phyloP scores from a whole-genome alignment of 2,329 filamentous ascomycete genomes.

The Clonostachys chloroleuca region DNA sequence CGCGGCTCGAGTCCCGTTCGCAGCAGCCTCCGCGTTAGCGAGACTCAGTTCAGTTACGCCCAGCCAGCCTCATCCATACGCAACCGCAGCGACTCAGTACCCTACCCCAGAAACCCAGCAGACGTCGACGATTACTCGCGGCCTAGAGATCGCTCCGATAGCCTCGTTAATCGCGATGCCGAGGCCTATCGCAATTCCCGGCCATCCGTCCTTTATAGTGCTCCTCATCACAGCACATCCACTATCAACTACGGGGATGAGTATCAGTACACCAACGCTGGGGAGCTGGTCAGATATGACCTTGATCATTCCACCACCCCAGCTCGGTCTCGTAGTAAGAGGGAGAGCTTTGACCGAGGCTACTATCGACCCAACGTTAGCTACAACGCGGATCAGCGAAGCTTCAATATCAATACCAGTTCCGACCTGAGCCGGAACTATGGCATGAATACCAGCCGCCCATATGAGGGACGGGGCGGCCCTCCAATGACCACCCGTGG shows the following conservation, averaged over 20 bases:
- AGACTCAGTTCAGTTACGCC: conserved; percentile 42
- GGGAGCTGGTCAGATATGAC: conserved; percentile 58
- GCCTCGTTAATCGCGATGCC: conserved; percentile 26
- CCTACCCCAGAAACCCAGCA: background rate
- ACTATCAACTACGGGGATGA: conserved; percentile 51
- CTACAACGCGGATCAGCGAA: conserved; percentile 38
- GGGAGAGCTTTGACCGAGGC: conserved; percentile 50
- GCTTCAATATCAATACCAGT: conserved; percentile 40
- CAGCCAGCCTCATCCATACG: conserved; percentile 44
- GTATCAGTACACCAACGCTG: conserved; percentile 61
- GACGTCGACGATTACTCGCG: conserved; percentile 3
- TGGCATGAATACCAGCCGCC: conserved; percentile 23
- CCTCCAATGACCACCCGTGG: conserved; percentile 68
- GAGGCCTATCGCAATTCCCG: conserved; percentile 44
- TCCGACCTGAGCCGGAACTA: conserved; percentile 38
- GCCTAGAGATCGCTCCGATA: conserved; percentile 40
- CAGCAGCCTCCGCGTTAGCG: conserved; percentile 47
- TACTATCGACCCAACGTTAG: conserved; percentile 54
- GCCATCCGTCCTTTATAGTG: conserved; percentile 34
- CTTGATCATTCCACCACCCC: conserved; percentile 44
- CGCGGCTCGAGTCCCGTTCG: conserved; percentile 39
- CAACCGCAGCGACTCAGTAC: background rate
- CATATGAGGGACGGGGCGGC: conserved; percentile 35
- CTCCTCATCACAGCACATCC: conserved; percentile 30
- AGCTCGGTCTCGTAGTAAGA: conserved; percentile 29